These are phyloP conservation scores for Pueraria montana DNA, from an alignment of 306 rosid genomes.

Conservation along the genomic window DNA sequence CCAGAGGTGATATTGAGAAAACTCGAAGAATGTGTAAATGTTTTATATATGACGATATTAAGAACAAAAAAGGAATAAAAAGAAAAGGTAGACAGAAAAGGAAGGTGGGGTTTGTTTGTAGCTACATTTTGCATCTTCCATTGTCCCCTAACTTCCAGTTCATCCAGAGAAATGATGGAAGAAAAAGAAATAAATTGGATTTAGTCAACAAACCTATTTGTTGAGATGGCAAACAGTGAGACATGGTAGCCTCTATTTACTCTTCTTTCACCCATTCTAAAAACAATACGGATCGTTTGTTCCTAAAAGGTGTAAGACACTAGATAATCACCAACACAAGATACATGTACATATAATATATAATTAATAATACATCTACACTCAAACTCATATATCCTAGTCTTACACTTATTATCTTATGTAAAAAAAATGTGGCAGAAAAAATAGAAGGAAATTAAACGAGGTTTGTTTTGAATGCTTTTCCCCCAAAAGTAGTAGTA, in stretches of 20 bases:
- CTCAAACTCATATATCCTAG: neutral
- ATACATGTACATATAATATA: neutral
- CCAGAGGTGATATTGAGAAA: slow-evolving; percentile 30
- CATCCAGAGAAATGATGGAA: slow-evolving; percentile 46
- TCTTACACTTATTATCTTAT: too few species aligned
- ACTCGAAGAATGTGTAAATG: slow-evolving; percentile 22
- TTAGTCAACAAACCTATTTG: slow-evolving; percentile 47
- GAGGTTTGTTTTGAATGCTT: too few species aligned
- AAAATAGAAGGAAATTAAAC: too few species aligned
- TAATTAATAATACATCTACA: neutral
- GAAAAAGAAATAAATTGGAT: slow-evolving; percentile 46
- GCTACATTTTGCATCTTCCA: slow-evolving; percentile 28
- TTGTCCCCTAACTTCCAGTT: slow-evolving; percentile 49
- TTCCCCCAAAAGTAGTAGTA: too few species aligned
- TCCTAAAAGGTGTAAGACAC: slow-evolving; percentile 8
- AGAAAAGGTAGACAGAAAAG: slow-evolving; percentile 34
- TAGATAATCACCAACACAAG: too few species aligned
- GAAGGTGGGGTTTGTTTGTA: slow-evolving; percentile 36
- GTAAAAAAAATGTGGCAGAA: too few species aligned
- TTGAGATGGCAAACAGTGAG: slow-evolving; percentile 36
- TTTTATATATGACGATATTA: neutral
- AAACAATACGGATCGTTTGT: neutral
- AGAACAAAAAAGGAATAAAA: slow-evolving; percentile 25
- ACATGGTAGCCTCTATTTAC: slow-evolving; percentile 50
- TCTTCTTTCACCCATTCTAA: slow-evolving; percentile 33